Base-by-base conservation (phyloP, 73 alveolate genomes). In the Durusdinium trenchii region DNA sequence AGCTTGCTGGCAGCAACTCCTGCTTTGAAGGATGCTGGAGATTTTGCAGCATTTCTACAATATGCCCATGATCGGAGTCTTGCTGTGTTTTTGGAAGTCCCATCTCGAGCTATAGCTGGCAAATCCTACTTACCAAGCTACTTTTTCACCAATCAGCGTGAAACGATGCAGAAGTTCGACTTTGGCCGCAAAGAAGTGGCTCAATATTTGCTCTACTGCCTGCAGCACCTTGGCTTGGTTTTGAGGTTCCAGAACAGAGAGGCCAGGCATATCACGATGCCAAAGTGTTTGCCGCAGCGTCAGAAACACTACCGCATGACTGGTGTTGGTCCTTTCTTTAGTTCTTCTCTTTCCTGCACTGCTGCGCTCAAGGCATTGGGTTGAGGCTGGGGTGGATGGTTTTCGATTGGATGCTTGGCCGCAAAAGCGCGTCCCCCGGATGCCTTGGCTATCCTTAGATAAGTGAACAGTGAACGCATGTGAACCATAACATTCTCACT, bases 351-450 rank as follows among this genome's bases (percentile, higher is more conserved):
- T 60, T 60, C 30, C 73, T 60, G 73, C 73, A 23, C 69, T 57
- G 32, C 23, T 23, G 23, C 69, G 23, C 69, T 57, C 60, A 54
- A 87, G 96, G 96, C 96, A 90, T 47, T 90, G 96, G 96, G 96
- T 90, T 86, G 96, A 90, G 86, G 54, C 69, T 35, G 96, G 96
- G 10, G 86, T 90, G 47, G 96, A 90, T 67, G 96, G 96, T 45
- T 90, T 90, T 52, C 96, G 96, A 47, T 42, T 90, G 75, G 96
- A 46, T 67, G 73, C 83, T 69, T 32, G 20, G 71, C 86, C 47
- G 96, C 75, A 86, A 35, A 12, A 30, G 18, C 32, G 36, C 6
- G 43, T n/a, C 54, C 71, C 26, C 93, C 47, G 46, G 47, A 81
- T 14, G 47, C 6, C 4, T 12, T 81, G 42, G 46, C 43, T 46